These are phyloP conservation scores for Thalassiosira mediterranea DNA, from an alignment of 352 stramenopile genomes.

Conservation along the genomic window DNA sequence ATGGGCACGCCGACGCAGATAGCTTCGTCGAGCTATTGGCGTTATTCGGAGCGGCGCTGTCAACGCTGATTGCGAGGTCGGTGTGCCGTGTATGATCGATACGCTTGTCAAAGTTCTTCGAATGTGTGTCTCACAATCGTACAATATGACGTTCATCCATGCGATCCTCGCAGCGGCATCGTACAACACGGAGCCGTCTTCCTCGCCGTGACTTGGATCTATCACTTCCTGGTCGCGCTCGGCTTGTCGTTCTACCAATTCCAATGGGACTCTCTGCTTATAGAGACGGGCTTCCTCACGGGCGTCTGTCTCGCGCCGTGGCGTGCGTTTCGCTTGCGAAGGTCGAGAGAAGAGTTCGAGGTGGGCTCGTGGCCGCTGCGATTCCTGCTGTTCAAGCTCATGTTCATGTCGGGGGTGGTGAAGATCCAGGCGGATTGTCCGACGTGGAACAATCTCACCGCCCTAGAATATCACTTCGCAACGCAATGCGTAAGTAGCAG, in stretches of 20 bases:
- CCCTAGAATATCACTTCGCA: conserved; percentile 91
- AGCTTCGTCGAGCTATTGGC: conserved; percentile 74
- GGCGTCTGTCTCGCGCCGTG: conserved; percentile 66
- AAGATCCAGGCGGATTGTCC: conserved; percentile 91
- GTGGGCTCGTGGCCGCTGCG: conserved; percentile 82
- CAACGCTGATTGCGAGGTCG: conserved; percentile 55
- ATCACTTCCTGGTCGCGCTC: conserved; percentile 86
- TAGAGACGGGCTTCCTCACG: conserved; percentile 87
- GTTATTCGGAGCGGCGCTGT: conserved; percentile 78
- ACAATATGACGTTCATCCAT: too few species aligned
- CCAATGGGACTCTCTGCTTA: conserved; percentile 91
- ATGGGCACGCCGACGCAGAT: conserved; percentile 33
- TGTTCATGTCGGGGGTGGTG: conserved; percentile 90
- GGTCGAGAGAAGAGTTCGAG: conserved; percentile 30
- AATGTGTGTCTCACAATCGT: not conserved
- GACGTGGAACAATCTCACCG: conserved; percentile 90
- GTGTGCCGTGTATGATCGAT: conserved; percentile 1
- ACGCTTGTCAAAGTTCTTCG: too few species aligned
- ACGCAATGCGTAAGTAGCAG: conserved; percentile 76
- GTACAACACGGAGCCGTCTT: conserved; percentile 60
- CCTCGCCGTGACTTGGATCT: conserved; percentile 71
- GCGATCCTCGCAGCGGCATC: conserved; percentile 31
- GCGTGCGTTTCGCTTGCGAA: conserved; percentile 15
- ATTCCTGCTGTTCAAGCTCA: conserved; percentile 93
- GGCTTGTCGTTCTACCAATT: conserved; percentile 90